Conservation (phyloP, 345 rosid species). For the Syzygium grande region DNA sequence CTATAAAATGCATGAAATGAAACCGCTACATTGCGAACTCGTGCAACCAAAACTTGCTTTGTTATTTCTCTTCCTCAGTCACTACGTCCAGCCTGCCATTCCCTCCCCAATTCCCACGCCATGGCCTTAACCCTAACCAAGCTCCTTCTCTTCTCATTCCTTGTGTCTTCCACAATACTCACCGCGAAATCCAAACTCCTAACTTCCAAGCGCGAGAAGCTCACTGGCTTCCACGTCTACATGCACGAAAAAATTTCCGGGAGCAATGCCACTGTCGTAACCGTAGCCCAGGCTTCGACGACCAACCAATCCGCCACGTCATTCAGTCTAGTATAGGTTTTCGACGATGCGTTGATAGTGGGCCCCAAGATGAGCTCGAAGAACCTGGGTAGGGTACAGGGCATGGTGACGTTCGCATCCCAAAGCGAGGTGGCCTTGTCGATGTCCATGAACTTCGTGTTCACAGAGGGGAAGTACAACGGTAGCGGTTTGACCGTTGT, state of each 20-base stretch:
- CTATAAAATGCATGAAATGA: too few species aligned
- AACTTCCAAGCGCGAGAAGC: constrained; percentile 8
- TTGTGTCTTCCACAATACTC: background rate
- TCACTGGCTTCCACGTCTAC: constrained; percentile 7
- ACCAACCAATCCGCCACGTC: background rate
- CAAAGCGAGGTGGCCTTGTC: background rate
- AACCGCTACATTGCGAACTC: too few species aligned
- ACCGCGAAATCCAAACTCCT: background rate
- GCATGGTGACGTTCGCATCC: background rate
- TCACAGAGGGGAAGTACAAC: background rate
- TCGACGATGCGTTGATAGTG: background rate
- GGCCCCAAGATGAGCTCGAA: background rate
- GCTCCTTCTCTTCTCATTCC: background rate
- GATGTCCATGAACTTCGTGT: background rate
- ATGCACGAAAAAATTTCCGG: constrained; percentile 7
- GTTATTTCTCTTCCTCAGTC: background rate
- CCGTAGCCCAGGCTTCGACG: background rate
- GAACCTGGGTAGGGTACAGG: constrained; percentile 2
- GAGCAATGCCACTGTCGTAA: background rate
- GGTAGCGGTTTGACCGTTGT: background rate
- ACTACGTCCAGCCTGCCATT: background rate
- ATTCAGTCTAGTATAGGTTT: background rate
- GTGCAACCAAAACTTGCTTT: too few species aligned
- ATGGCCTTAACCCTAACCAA: background rate
- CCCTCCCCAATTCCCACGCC: background rate